Conservation (phyloP, 116 monocot genomes). For the Zostera marina region DNA sequence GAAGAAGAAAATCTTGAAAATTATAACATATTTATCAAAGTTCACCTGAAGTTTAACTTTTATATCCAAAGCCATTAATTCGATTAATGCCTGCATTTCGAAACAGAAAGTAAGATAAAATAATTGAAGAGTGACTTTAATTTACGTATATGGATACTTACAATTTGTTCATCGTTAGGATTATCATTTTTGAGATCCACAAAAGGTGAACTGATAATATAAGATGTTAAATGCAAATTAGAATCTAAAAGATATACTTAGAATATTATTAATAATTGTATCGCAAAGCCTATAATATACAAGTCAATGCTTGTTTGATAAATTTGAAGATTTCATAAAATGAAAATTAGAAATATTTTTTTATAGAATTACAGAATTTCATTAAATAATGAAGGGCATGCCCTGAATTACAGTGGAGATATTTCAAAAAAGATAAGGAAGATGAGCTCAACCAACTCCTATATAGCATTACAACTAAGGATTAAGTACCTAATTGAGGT, state of each 20-base stretch:
- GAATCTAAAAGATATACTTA: neutral
- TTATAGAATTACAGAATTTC: too few species aligned
- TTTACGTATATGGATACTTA: constrained; percentile 20
- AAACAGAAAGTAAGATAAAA: neutral
- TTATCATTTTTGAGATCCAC: constrained; percentile 48
- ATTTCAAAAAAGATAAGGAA: too few species aligned
- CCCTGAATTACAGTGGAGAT: too few species aligned
- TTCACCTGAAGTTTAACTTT: constrained; percentile 93
- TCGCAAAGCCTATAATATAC: too few species aligned
- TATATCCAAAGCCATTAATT: constrained; percentile 89
- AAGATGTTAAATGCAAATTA: neutral
- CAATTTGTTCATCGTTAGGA: constrained; percentile 80
- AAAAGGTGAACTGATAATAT: constrained; percentile 40
- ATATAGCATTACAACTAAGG: too few species aligned
- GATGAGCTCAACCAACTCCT: too few species aligned
- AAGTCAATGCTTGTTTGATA: too few species aligned
- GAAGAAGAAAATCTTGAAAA: neutral
- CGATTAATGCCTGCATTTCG: constrained; percentile 72
- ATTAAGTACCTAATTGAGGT: too few species aligned
- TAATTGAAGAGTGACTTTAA: neutral
- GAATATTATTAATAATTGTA: neutral
- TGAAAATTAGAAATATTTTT: too few species aligned
- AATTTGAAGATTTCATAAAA: too few species aligned
- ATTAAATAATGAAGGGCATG: too few species aligned
- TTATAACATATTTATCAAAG: neutral